Base-by-base conservation (phyloP, 441 rosid species). In the Jatropha multifida region DNA sequence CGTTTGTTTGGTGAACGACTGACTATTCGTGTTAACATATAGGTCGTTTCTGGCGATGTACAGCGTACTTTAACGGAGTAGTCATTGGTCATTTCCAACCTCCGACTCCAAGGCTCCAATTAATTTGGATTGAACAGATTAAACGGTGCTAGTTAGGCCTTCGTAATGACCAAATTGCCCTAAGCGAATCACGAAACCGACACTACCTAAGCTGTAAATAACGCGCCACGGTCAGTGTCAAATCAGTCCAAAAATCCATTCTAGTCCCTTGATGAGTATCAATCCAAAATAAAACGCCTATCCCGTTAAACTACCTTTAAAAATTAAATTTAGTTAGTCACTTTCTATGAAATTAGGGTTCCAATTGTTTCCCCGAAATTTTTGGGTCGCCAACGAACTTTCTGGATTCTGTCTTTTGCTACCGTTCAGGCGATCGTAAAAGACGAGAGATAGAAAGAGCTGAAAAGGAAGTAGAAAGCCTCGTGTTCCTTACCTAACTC, bases 331-430 rank as follows among this genome's bases (percentile, higher is more conserved):
- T 12, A 9, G 5, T 5, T 37, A 32, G 71, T 49, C 68, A 15
- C 68, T 49, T 61, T 68, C 68, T 20, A 42, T 54, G 70, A 13
- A 60, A 59, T 58, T 68, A 78, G 84, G 84, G 84, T 81, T 78
- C 55, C 44, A 18, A 68, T 3, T 5, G 14, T 18, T 46, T 11
- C 48, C 59, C 76, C 76, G n/a, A 37, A 17, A 5, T 3, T 18
- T 17, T 44, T 27, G 56, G 42, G 51, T 40, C 7, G 14, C 61
- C 15, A 38, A 11, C 27, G 78, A 71, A 71, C 65, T 62, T 67
- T 77, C 69, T 49, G 32, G 64, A 64, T 72, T 65, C 46, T 11
- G 63, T 59, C 20, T 42, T 60, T 69, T 56, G 3, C 62, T 20
- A 1, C 51, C 44, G 12, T 48, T 71, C 72, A 49, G 20, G 54